These are phyloP conservation scores for Diaporthe nobilis DNA, from an alignment of 2,329 filamentous ascomycete genomes.

Conservation along the genomic window DNA sequence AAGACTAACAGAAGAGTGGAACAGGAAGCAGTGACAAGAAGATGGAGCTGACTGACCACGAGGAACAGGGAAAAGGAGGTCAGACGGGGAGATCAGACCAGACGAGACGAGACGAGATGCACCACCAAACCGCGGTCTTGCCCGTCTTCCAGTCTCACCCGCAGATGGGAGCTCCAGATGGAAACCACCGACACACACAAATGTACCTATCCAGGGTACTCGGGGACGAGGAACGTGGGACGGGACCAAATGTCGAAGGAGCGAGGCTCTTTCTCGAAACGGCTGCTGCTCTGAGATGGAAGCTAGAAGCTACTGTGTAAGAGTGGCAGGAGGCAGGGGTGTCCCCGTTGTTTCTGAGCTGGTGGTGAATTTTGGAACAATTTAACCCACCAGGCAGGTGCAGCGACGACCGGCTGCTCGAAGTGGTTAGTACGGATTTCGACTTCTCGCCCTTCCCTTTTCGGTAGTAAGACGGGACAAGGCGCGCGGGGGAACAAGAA, in stretches of 20 bases:
- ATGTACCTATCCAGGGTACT: too few relatives aligned
- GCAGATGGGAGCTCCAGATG: neutral
- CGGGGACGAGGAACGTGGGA: neutral
- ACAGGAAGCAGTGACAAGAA: neutral
- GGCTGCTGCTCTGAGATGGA: neutral
- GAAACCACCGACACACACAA: neutral
- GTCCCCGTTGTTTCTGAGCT: neutral
- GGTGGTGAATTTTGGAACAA: conserved; percentile 30
- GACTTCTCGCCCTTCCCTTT: neutral
- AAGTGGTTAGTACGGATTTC: neutral
- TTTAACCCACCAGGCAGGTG: conserved; percentile 17
- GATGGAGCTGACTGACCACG: conserved; percentile 10
- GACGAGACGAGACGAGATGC: neutral
- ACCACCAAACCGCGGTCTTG: neutral
- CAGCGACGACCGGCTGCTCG: neutral
- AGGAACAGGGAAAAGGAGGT: neutral
- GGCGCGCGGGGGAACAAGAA: neutral
- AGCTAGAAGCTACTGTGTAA: neutral
- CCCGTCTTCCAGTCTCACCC: neutral
- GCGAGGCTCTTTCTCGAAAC: neutral
- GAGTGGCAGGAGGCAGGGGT: neutral
- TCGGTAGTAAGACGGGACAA: neutral
- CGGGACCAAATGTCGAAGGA: neutral
- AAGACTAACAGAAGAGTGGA: neutral
- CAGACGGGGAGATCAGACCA: neutral